Conservation (phyloP, 176 grass and related monocot genomes). For the Zizania latifolia region DNA sequence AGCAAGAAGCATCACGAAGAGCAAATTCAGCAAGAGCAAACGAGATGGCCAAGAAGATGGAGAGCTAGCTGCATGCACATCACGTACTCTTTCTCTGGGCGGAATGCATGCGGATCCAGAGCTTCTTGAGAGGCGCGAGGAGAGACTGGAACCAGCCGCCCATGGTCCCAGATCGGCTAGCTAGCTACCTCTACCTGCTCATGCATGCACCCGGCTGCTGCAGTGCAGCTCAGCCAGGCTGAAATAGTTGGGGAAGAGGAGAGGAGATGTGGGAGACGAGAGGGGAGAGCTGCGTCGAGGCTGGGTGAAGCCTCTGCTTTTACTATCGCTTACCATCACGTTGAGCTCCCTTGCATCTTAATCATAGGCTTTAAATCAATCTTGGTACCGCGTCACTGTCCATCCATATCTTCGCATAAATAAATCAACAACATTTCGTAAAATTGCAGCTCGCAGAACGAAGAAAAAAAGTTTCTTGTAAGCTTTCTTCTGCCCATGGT, state of each 20-base stretch:
- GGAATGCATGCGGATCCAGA: slow-evolving; percentile 88
- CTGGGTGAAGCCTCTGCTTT: slow-evolving; percentile 52
- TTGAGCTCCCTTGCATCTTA: slow-evolving; percentile 32
- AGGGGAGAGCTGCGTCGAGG: slow-evolving; percentile 38
- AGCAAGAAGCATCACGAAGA: neutral
- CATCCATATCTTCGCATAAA: slow-evolving; percentile 43
- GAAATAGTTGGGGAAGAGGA: slow-evolving; percentile 1
- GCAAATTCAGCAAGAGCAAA: neutral
- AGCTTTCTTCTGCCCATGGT: slow-evolving; percentile 5
- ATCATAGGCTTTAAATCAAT: slow-evolving; percentile 53
- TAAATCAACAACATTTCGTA: slow-evolving; percentile 28
- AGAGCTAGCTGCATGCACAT: neutral
- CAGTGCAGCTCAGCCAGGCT: slow-evolving; percentile 4
- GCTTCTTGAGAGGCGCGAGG: slow-evolving; percentile 75
- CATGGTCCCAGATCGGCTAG: slow-evolving; percentile 29
- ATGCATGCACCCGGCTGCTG: neutral
- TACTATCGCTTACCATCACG: slow-evolving; percentile 46
- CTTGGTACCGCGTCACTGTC: slow-evolving; percentile 70
- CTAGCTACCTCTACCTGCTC: neutral
- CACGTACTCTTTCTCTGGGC: slow-evolving; percentile 68
- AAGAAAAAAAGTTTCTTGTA: neutral
- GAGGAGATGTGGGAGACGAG: slow-evolving; percentile 1
- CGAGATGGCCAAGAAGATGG: neutral
- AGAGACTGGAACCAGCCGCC: slow-evolving; percentile 70
- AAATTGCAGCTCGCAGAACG: too few species aligned